A percentile compares a stretch with the other conserved stretches of the same genome.
These are phyloP conservation scores for Nitzschia putrida DNA, from an alignment of 108 stramenopile genomes.

Conservation along the genomic window DNA sequence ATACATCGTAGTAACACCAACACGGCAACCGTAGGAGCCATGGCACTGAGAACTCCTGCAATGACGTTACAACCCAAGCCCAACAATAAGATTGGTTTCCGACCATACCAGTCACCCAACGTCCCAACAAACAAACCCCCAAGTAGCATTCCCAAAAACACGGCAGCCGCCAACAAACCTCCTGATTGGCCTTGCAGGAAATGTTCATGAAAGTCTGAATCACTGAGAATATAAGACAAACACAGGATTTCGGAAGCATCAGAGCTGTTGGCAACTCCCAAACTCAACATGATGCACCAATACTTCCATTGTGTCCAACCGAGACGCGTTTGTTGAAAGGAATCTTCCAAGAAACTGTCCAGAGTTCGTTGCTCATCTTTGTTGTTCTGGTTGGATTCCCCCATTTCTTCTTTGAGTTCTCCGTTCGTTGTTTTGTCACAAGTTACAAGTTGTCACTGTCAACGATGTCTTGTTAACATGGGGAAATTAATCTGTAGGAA, in stretches of 20 bases:
- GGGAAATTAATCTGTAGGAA: too few species aligned
- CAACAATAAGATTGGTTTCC: constrained; percentile 61
- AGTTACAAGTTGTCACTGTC: too few species aligned
- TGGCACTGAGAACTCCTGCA: constrained; percentile 57
- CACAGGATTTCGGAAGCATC: constrained; percentile 80
- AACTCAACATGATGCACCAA: constrained; percentile 65
- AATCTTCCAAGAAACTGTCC: constrained; percentile 21
- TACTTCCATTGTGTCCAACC: constrained; percentile 54
- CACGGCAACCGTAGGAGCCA: constrained; percentile 38
- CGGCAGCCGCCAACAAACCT: constrained; percentile 64
- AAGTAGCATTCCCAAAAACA: constrained; percentile 80
- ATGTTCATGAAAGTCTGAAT: constrained; percentile 46
- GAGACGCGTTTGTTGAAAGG: constrained; percentile 17
- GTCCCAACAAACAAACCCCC: constrained; percentile 72
- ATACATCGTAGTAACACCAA: constrained; percentile 62
- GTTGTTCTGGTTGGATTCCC: neutral
- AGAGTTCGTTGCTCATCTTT: neutral
- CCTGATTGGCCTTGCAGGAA: constrained; percentile 32
- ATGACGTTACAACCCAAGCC: constrained; percentile 60
- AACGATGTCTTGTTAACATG: too few species aligned
- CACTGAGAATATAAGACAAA: constrained; percentile 68
- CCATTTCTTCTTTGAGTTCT: neutral
- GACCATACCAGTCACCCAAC: constrained; percentile 65
- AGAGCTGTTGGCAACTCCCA: constrained; percentile 73
- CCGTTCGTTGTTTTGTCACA: too few species aligned